These are phyloP conservation scores for Piromyces finnis DNA, from an alignment of 192 early-diverging fungal species.

Conservation along the genomic window DNA sequence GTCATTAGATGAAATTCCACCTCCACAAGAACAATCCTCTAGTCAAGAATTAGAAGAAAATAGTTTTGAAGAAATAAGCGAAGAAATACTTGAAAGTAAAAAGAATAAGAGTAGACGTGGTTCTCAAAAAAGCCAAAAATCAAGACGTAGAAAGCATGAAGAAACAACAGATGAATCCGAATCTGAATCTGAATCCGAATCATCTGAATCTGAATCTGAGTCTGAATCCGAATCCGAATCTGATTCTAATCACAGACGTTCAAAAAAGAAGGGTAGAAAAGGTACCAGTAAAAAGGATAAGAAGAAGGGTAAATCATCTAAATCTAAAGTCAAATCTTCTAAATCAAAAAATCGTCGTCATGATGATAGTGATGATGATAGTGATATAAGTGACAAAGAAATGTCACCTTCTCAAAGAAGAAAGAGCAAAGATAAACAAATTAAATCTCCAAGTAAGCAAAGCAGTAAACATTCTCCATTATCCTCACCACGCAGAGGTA, in stretches of 20 bases:
- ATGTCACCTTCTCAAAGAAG: neutral
- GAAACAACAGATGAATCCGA: neutral
- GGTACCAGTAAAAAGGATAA: neutral
- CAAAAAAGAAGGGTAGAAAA: neutral
- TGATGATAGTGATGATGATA: neutral
- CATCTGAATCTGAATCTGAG: neutral
- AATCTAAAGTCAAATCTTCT: neutral
- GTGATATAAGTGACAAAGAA: neutral
- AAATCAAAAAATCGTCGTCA: neutral
- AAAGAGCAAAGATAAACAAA: neutral
- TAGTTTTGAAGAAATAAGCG: neutral
- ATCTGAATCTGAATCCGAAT: neutral
- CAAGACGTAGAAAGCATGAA: neutral
- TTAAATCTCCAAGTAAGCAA: neutral
- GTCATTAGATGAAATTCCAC: neutral
- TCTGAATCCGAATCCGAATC: neutral
- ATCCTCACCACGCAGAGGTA: neutral
- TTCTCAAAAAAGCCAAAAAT: neutral
- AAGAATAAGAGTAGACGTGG: neutral
- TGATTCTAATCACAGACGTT: neutral
- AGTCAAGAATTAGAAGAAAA: neutral
- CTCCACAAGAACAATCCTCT: too few relatives aligned
- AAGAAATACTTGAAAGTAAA: neutral
- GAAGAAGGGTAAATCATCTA: neutral
- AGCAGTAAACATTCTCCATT: neutral